A percentile compares a stretch with the other conserved stretches of the same genome.
These are phyloP conservation scores for Ophiocordyceps camponoti-floridani DNA, from an alignment of 2,329 filamentous ascomycete genomes.

Conservation along the genomic window DNA sequence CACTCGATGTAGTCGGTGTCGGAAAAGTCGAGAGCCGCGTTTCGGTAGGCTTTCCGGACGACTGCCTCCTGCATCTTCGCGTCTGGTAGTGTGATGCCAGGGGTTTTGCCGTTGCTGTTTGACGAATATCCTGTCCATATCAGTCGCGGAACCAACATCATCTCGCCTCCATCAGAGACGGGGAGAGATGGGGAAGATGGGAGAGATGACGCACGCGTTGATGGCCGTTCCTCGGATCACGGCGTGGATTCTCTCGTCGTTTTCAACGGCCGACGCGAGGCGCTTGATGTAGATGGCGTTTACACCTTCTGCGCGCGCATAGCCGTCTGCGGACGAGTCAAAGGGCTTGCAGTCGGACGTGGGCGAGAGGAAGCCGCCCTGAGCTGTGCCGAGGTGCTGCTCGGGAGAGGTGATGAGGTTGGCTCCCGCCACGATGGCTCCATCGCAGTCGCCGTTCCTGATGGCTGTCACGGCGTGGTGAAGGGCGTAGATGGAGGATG, in stretches of 20 bases:
- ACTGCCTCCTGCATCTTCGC: conserved; percentile 13
- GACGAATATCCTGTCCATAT: background rate
- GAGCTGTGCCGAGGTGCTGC: conserved; percentile 5
- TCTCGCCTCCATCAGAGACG: background rate
- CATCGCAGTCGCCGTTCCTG: conserved; percentile 12
- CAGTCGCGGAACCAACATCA: background rate
- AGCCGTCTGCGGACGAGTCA: conserved; percentile 15
- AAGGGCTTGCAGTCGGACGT: conserved; percentile 14
- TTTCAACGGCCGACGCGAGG: conserved; percentile 10
- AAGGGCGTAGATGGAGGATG: conserved; percentile 12
- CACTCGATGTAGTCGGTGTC: conserved; percentile 18
- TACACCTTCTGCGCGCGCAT: conserved; percentile 14
- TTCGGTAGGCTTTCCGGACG: conserved; percentile 20
- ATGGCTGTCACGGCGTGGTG: conserved; percentile 10
- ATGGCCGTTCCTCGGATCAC: conserved; percentile 7
- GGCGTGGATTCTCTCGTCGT: conserved; percentile 7
- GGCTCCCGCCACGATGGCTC: conserved; percentile 16
- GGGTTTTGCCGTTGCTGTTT: conserved; percentile 6
- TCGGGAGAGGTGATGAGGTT: conserved; percentile 15
- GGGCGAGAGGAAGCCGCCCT: conserved; percentile 6
- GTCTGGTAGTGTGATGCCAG: conserved; percentile 9
- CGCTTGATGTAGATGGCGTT: conserved; percentile 14
- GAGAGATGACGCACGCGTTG: conserved; percentile 2
- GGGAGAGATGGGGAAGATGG: too few relatives aligned
- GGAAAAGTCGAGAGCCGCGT: conserved; percentile 11